Conservation (phyloP, 2,329 filamentous ascomycete species). For the Pezicula carpinea region DNA sequence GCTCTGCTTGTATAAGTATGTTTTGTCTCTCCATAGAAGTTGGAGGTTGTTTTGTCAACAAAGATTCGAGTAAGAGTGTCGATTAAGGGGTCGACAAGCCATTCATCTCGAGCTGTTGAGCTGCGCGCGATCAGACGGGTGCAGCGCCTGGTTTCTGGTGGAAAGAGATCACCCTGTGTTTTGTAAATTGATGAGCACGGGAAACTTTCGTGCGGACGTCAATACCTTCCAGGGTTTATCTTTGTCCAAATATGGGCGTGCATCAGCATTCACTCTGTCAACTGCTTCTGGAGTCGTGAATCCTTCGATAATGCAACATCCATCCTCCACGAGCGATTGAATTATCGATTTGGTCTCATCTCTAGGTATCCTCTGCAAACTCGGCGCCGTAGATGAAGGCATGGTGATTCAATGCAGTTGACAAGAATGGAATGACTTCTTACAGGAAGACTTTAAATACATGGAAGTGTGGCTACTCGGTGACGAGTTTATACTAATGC, state of each 20-base stretch:
- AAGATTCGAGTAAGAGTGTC: slow-evolving; percentile 16
- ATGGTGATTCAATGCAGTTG: slow-evolving; percentile 1
- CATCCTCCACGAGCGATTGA: slow-evolving; percentile 11
- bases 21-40: slow-evolving; percentile 24
- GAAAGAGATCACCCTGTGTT: slow-evolving; percentile 11
- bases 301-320: slow-evolving; percentile 12
- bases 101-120: slow-evolving; percentile 14
- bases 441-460: too few relatives aligned
- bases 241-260: slow-evolving; percentile 16
- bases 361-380: slow-evolving; percentile 7
- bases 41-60: slow-evolving; percentile 24
- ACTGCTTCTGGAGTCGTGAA: slow-evolving; percentile 11
- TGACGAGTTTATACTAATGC: too few relatives aligned
- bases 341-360: slow-evolving; percentile 10
- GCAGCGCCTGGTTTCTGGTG: slow-evolving; percentile 20
- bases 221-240: slow-evolving; percentile 22
- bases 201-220: not conserved
- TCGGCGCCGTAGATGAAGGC: slow-evolving; percentile 6
- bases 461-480: too few relatives aligned
- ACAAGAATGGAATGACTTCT: too few relatives aligned
- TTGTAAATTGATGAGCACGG: not conserved
- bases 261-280: slow-evolving; percentile 11
- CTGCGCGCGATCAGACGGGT: slow-evolving; percentile 14
- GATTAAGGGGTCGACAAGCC: slow-evolving; percentile 15
- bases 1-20: slow-evolving; percentile 25